Evolutionary conservation across 495 filamentous ascomycete species (phyloP).

Genomic region (Daldinia childiae): DNA sequence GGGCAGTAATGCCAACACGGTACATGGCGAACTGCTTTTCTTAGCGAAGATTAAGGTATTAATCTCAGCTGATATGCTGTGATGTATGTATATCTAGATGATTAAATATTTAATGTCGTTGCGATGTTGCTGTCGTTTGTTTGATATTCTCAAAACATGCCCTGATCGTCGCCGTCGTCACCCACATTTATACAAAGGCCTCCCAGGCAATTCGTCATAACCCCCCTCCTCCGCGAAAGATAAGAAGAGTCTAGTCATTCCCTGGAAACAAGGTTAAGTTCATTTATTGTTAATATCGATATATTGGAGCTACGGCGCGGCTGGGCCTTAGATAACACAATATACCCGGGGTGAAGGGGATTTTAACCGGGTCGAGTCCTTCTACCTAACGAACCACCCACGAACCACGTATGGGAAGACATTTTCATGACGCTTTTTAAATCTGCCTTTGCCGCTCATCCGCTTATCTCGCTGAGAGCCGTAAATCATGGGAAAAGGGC

Average conservation of each 20-base stretch:
- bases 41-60: slow-evolving; percentile 14
- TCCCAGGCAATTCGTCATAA: slow-evolving; percentile 25
- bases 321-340: slow-evolving; percentile 42
- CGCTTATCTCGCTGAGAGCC: slow-evolving; percentile 22
- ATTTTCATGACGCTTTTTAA: slow-evolving; percentile 2
- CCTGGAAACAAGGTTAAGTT: slow-evolving; percentile 38
- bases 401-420: slow-evolving; percentile 35
- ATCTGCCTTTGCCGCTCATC: slow-evolving; percentile 24
- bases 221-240: slow-evolving; percentile 31
- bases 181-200: slow-evolving; percentile 36
- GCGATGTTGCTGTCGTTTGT: slow-evolving; percentile 4
- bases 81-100: slow-evolving; percentile 8
- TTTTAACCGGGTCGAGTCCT: slow-evolving; percentile 48
- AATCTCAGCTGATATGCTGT: slow-evolving; percentile 17
- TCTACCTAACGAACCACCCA: slow-evolving; percentile 37
- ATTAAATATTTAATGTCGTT: slow-evolving; percentile 11
- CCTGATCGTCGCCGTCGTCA: slow-evolving; percentile 33
- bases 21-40: slow-evolving; percentile 37
- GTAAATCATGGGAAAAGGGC: slow-evolving; percentile 8
- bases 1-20: slow-evolving; percentile 36
- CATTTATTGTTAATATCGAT: slow-evolving; percentile 48
- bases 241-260: slow-evolving; percentile 37
- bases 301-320: slow-evolving; percentile 39
- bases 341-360: slow-evolving; percentile 43
- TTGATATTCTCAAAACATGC: slow-evolving; percentile 23